Evolutionary conservation across 139 green algal genomes (phyloP).

Genomic region (Diplosphaera chodatii): DNA sequence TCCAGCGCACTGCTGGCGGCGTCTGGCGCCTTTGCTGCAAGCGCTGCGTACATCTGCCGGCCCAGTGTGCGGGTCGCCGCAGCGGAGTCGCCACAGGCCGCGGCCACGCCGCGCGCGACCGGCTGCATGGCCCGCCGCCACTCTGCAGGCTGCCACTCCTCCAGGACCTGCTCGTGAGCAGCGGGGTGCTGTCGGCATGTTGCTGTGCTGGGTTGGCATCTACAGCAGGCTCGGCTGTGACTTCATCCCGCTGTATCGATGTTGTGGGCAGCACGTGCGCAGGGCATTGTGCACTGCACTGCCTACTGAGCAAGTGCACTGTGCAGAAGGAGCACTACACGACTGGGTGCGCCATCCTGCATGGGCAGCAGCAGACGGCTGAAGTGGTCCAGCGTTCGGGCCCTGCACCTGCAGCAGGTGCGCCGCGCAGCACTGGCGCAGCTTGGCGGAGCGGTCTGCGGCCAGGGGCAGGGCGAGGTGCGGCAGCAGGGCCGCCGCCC

Average conservation of each 20-base stretch:
- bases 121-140: slow-evolving; percentile 24
- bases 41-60: slow-evolving; percentile 35
- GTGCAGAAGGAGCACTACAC: no score
- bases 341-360: no score
- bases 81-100: slow-evolving; percentile 28
- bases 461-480: slow-evolving; percentile 24
- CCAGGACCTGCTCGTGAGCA: slow-evolving; percentile 32
- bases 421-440: slow-evolving; percentile 28
- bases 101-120: slow-evolving; percentile 35
- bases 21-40: slow-evolving; percentile 17
- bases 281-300: no score
- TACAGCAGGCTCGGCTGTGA: no score
- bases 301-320: no score
- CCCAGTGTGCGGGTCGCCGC: slow-evolving; percentile 32
- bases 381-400: neutral
- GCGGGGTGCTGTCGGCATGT: no score
- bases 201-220: no score
- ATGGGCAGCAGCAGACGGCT: no score
- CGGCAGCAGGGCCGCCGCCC: slow-evolving; percentile 31
- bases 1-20: slow-evolving; percentile 6
- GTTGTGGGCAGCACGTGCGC: no score
- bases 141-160: slow-evolving; percentile 28
- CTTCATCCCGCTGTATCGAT: no score
- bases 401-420: slow-evolving; percentile 25
- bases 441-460: slow-evolving; percentile 45